A percentile compares a stretch with the other conserved stretches of the same genome.
These are phyloP conservation scores for Durusdinium trenchii DNA, from an alignment of 73 alveolate genomes.

Conservation along the genomic window DNA sequence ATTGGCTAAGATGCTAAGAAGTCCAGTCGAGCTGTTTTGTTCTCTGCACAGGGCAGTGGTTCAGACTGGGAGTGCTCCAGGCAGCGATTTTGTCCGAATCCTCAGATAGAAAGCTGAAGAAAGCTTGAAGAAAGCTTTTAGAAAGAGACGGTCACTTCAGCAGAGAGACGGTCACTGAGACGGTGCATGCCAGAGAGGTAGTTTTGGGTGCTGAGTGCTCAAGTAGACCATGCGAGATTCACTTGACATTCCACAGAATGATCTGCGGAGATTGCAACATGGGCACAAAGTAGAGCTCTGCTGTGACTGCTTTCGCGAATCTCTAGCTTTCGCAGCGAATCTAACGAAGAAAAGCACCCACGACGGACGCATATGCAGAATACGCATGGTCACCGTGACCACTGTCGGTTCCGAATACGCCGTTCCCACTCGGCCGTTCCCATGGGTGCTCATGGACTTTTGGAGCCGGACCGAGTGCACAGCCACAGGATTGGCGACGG, in stretches of 20 bases:
- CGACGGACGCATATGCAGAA: neutral
- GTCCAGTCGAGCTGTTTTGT: neutral
- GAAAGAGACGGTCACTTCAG: too few species aligned
- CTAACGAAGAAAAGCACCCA: too few species aligned
- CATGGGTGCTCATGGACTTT: conserved; percentile 47
- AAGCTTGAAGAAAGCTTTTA: too few species aligned
- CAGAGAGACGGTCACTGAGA: neutral
- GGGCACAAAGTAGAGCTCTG: neutral
- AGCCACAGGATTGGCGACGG: conserved; percentile 73
- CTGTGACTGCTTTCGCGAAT: neutral
- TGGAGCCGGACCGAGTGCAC: conserved; percentile 20
- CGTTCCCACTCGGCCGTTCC: neutral
- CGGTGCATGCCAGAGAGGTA: neutral
- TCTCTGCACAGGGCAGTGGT: neutral
- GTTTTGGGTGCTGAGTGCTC: neutral
- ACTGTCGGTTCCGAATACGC: too few species aligned
- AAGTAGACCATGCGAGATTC: neutral
- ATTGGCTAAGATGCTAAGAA: neutral
- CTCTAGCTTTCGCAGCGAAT: neutral
- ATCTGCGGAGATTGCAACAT: neutral
- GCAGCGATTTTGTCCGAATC: conserved; percentile 70
- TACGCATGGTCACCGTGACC: neutral
- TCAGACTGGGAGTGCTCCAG: conserved; percentile 26
- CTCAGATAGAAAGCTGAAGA: too few species aligned
- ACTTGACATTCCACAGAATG: too few species aligned